phyloP scores from a whole-genome alignment of 371 early-diverging fungal species.

The Phascolomyces articulosus region DNA sequence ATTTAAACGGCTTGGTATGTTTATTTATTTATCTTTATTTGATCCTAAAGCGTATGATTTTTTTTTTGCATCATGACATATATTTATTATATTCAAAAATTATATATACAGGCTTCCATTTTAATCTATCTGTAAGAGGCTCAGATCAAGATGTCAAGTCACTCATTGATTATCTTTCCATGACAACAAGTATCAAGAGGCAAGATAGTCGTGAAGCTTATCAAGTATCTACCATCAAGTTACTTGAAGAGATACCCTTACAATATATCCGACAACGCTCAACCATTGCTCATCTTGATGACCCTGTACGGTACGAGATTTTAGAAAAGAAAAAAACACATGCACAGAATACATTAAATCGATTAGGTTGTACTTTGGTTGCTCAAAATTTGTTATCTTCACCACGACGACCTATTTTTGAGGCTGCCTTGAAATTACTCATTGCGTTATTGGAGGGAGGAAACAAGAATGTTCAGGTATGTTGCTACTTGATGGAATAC shows the following conservation, averaged over 20 bases:
- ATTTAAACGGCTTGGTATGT: slow-evolving; percentile 31
- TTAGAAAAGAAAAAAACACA: slow-evolving; percentile 35
- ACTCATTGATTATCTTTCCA: slow-evolving; percentile 36
- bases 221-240: slow-evolving; percentile 35
- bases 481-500: too few species aligned
- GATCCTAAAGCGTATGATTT: background rate
- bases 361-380: slow-evolving; percentile 57
- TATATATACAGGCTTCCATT: slow-evolving; percentile 34
- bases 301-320: slow-evolving; percentile 28
- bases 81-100: background rate
- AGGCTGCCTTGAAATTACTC: slow-evolving; percentile 43
- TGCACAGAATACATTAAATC: slow-evolving; percentile 50
- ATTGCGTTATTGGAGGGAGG: slow-evolving; percentile 62
- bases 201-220: slow-evolving; percentile 23
- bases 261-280: slow-evolving; percentile 27
- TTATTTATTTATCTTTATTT: background rate
- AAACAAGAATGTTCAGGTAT: slow-evolving; percentile 51
- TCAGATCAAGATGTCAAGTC: slow-evolving; percentile 31
- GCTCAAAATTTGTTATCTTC: slow-evolving; percentile 56
- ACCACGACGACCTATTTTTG: slow-evolving; percentile 37
- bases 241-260: slow-evolving; percentile 31
- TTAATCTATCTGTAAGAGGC: slow-evolving; percentile 17
- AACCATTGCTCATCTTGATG: slow-evolving; percentile 11
- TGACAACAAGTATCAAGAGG: slow-evolving; percentile 27
- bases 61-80: too few species aligned